phyloP scores from a whole-genome alignment of 2,329 filamentous ascomycete species.

The Didymosphaeria variabile region DNA sequence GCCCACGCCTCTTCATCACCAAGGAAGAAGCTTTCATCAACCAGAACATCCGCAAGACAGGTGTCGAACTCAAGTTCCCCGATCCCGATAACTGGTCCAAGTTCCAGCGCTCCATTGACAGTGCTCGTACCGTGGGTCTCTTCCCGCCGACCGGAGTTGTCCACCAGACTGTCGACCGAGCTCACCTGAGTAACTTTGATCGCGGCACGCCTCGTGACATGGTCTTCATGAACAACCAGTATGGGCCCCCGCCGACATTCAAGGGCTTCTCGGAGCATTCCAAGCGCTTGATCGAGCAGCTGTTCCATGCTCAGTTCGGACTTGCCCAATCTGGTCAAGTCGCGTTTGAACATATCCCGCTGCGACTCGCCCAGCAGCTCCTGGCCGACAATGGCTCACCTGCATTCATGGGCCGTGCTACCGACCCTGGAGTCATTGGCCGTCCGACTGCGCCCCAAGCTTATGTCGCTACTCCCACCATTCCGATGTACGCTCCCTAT shows the following conservation, averaged over 20 bases:
- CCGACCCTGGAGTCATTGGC: slow-evolving; percentile 36
- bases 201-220: slow-evolving; percentile 70
- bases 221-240: slow-evolving; percentile 30
- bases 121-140: slow-evolving; percentile 85
- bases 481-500: slow-evolving; percentile 3
- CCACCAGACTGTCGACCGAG: slow-evolving; percentile 77
- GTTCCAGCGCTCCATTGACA: slow-evolving; percentile 86
- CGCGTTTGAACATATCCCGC: slow-evolving; percentile 41
- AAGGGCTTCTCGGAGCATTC: slow-evolving; percentile 24
- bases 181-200: slow-evolving; percentile 80
- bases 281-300: slow-evolving; percentile 36
- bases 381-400: slow-evolving; percentile 3
- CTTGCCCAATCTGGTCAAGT: slow-evolving; percentile 30
- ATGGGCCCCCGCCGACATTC: slow-evolving; percentile 23
- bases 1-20: slow-evolving; percentile 74
- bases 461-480: not conserved
- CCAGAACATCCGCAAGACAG: slow-evolving; percentile 59
- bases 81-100: slow-evolving; percentile 85
- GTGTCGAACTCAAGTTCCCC: slow-evolving; percentile 79
- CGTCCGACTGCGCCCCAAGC: slow-evolving; percentile 17
- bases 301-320: slow-evolving; percentile 33
- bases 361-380: slow-evolving; percentile 32
- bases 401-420: not conserved
- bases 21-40: slow-evolving; percentile 54
- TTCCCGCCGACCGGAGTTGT: slow-evolving; percentile 82